Evolutionary conservation across 2,329 filamentous ascomycete genomes (phyloP).

Genomic region (Venturiaceae sp.): DNA sequence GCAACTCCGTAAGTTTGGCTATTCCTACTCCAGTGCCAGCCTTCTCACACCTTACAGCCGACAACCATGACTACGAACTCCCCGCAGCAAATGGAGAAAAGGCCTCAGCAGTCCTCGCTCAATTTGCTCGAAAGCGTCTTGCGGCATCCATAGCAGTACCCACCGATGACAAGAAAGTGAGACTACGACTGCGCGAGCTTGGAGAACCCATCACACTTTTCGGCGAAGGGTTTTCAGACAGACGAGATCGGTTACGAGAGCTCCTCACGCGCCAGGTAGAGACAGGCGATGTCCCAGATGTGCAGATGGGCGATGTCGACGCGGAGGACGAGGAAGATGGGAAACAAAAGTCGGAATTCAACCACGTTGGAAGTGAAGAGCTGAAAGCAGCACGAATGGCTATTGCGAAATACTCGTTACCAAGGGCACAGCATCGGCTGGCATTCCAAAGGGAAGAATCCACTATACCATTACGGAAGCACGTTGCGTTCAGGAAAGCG

Average conservation of each 20-base stretch:
- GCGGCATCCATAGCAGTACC: slow-evolving; percentile 85
- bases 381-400: slow-evolving; percentile 67
- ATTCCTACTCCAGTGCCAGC: slow-evolving; percentile 14
- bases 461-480: slow-evolving; percentile 73
- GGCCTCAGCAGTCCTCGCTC: slow-evolving; percentile 73
- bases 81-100: slow-evolving; percentile 63
- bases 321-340: slow-evolving; percentile 46
- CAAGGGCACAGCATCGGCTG: slow-evolving; percentile 67
- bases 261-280: slow-evolving; percentile 67
- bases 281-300: slow-evolving; percentile 44
- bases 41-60: slow-evolving; percentile 41
- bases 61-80: slow-evolving; percentile 72
- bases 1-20: slow-evolving; percentile 8
- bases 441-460: slow-evolving; percentile 72
- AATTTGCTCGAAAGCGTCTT: slow-evolving; percentile 85
- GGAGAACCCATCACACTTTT: slow-evolving; percentile 94
- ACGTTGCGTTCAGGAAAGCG: slow-evolving; percentile 84
- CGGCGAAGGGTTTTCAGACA: slow-evolving; percentile 76
- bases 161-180: slow-evolving; percentile 84
- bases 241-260: slow-evolving; percentile 77
- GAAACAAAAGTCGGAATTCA: slow-evolving; percentile 91
- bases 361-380: slow-evolving; percentile 69
- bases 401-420: slow-evolving; percentile 76
- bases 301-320: slow-evolving; percentile 41
- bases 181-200: slow-evolving; percentile 68